These are phyloP conservation scores for Saturnispora halmiae DNA, from an alignment of 805 yeast species.

Conservation along the genomic window DNA sequence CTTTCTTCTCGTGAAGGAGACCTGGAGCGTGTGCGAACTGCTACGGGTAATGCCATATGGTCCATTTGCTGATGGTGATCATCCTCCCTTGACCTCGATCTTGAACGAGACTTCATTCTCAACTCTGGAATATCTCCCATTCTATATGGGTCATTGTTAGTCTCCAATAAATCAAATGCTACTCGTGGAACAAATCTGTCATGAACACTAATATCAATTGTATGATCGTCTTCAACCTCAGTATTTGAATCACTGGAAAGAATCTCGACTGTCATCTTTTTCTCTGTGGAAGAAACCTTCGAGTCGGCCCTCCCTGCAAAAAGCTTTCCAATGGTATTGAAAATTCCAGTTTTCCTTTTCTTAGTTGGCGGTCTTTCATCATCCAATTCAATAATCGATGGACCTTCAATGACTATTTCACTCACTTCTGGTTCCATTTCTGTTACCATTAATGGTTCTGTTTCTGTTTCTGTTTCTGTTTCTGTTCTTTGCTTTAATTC, in stretches of 20 bases:
- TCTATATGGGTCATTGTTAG: neutral
- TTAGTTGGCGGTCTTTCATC: slow-evolving; percentile 2
- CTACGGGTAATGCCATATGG: slow-evolving; percentile 12
- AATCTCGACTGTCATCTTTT: slow-evolving; percentile 3
- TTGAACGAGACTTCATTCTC: slow-evolving; percentile 6
- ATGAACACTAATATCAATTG: slow-evolving; percentile 3
- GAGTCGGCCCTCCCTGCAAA: neutral
- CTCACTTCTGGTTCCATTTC: too few species aligned
- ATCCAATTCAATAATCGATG: too few species aligned
- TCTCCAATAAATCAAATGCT: slow-evolving; percentile 5
- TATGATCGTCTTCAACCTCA: neutral
- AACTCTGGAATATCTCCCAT: slow-evolving; percentile 3
- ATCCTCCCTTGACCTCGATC: slow-evolving; percentile 4
- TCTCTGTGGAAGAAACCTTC: neutral
- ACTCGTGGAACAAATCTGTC: slow-evolving; percentile 4
- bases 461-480: neutral
- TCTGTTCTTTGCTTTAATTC: neutral
- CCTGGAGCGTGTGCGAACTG: slow-evolving; percentile 17
- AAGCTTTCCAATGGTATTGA: neutral
- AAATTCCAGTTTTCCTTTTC: neutral
- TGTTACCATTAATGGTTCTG: too few species aligned
- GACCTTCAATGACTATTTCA: too few species aligned
- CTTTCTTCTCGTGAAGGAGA: slow-evolving; percentile 24
- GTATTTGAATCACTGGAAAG: slow-evolving; percentile 3
- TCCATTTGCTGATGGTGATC: neutral